Conservation (phyloP, 2,329 filamentous ascomycete genomes). For the Akanthomyces lecanii region DNA sequence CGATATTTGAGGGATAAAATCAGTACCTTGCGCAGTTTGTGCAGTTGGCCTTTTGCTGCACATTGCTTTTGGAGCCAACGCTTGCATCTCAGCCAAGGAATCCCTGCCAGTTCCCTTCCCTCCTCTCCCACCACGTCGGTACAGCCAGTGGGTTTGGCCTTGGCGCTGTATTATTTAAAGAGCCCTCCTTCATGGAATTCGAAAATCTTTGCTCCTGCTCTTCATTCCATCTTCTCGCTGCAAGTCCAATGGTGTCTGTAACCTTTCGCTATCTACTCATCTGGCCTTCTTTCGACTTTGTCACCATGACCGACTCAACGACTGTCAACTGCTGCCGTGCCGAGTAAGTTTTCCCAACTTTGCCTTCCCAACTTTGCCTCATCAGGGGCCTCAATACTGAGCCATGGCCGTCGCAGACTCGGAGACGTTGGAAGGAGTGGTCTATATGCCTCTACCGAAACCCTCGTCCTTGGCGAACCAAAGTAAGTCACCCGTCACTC, state of each 20-base stretch:
- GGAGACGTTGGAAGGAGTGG: neutral
- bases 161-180: neutral
- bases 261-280: neutral
- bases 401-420: neutral
- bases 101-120: neutral
- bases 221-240: no score
- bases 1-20: no score
- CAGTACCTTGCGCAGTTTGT: no score
- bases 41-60: neutral
- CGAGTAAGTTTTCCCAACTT: neutral
- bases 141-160: neutral
- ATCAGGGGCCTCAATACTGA: neutral
- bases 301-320: neutral
- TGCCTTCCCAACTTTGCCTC: neutral
- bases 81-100: neutral
- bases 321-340: neutral
- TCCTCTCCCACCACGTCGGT: neutral
- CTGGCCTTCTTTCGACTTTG: neutral
- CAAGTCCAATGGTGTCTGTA: no score
- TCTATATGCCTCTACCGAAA: neutral
- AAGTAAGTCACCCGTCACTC: neutral
- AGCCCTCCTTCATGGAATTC: neutral
- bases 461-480: neutral
- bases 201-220: neutral
- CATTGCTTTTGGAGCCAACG: slow-evolving; percentile 1